A percentile compares a stretch with the other conserved stretches of the same genome.
Evolutionary conservation across 768 basidiomycete species (phyloP).

Genomic region (Macrocybe gigantea): DNA sequence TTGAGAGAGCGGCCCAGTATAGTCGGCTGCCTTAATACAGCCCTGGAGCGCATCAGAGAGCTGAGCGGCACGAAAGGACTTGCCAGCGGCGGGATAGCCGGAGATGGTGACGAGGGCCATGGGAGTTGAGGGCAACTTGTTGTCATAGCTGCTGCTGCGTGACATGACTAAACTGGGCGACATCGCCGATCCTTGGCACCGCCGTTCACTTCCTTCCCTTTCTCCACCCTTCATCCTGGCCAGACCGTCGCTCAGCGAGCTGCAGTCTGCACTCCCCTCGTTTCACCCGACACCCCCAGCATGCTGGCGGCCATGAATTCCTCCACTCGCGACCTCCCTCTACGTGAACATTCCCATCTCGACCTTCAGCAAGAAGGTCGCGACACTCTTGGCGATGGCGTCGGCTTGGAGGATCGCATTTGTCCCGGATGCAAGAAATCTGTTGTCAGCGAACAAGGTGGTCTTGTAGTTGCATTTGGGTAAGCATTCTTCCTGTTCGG

Average conservation of each 20-base stretch:
- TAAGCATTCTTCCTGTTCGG: conserved; percentile 33
- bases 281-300: conserved; percentile 9
- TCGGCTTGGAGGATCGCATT: conserved; percentile 45
- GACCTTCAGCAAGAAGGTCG: conserved; percentile 19
- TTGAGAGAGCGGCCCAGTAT: conserved; percentile 43
- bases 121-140: background rate
- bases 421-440: conserved; percentile 83
- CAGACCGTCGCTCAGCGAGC: conserved; percentile 22
- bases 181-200: too few species aligned
- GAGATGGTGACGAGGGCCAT: conserved; percentile 94
- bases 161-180: conserved; percentile 3
- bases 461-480: conserved; percentile 95
- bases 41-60: conserved; percentile 52
- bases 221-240: conserved; percentile 12
- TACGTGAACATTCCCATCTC: conserved; percentile 27
- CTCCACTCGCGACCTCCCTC: conserved; percentile 14
- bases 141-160: conserved; percentile 3
- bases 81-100: conserved; percentile 87
- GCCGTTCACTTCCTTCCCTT: conserved; percentile 1
- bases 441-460: conserved; percentile 75
- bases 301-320: conserved; percentile 16
- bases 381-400: conserved; percentile 15
- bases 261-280: conserved; percentile 11
- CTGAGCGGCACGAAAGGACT: conserved; percentile 66
- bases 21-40: conserved; percentile 41